Percentiles rank a stretch among this genome's conserved stretches.
These are phyloP conservation scores for Lachancea dasiensis DNA, from an alignment of 805 yeast genomes.

Conservation along the genomic window DNA sequence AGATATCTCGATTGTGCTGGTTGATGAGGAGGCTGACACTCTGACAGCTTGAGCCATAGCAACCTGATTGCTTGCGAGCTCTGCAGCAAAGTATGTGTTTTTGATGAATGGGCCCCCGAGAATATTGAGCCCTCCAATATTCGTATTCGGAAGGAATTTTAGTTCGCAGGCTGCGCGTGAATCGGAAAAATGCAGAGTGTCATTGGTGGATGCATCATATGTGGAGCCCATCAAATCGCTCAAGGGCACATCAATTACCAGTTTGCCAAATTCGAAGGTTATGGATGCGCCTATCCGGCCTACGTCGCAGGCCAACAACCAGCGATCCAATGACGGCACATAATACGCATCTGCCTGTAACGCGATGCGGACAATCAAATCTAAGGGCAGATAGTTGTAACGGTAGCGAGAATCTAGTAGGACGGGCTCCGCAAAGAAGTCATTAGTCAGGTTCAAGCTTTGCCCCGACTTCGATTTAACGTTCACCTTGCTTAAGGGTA, in stretches of 20 bases:
- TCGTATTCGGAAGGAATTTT: conserved; percentile 42
- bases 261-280: conserved; percentile 47
- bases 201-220: conserved; percentile 26
- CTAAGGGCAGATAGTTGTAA: conserved; percentile 48
- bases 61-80: conserved; percentile 47
- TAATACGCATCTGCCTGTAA: conserved; percentile 65
- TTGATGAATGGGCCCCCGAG: conserved; percentile 56
- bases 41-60: conserved; percentile 50
- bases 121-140: conserved; percentile 44
- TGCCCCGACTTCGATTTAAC: conserved; percentile 40
- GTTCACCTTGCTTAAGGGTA: conserved; percentile 42
- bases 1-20: background rate
- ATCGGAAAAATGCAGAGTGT: conserved; percentile 41
- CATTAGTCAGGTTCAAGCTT: conserved; percentile 31
- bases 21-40: background rate
- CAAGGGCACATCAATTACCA: conserved; percentile 46
- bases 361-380: conserved; percentile 53
- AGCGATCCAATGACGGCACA: conserved; percentile 39
- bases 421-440: conserved; percentile 43
- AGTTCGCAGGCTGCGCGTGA: conserved; percentile 56
- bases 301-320: conserved; percentile 61
- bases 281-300: conserved; percentile 44
- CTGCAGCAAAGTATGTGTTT: conserved; percentile 54
- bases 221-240: conserved; percentile 41
- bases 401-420: conserved; percentile 51